phyloP scores from a whole-genome alignment of 768 basidiomycete species.

The Suillus bovinus region DNA sequence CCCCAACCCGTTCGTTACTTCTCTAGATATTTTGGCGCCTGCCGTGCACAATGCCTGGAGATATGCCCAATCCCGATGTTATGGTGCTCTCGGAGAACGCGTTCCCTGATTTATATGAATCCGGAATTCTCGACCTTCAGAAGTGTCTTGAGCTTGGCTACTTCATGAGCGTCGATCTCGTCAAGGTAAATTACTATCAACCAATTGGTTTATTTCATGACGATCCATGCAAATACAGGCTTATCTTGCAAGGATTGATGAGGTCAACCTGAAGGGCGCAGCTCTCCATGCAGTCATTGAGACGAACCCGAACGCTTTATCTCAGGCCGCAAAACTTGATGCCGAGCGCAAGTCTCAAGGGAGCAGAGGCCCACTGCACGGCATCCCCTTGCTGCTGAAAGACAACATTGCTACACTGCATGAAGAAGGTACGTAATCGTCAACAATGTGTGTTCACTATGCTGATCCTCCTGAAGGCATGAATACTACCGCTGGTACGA shows the following conservation, averaged over 20 bases:
- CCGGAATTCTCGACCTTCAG: constrained; percentile 56
- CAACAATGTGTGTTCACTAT: constrained; percentile 5
- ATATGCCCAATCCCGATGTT: constrained; percentile 13
- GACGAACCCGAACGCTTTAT: constrained; percentile 54
- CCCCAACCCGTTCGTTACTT: constrained; percentile 1
- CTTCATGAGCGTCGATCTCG: constrained; percentile 63
- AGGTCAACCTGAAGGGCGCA: constrained; percentile 62
- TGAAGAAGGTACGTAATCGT: constrained; percentile 26
- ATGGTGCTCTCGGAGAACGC: neutral
- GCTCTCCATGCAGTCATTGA: constrained; percentile 62
- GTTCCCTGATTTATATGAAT: constrained; percentile 64
- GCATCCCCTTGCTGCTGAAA: constrained; percentile 61
- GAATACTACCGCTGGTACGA: constrained; percentile 40
- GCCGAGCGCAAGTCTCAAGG: constrained; percentile 45
- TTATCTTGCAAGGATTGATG: constrained; percentile 64
- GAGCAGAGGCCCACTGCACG: constrained; percentile 50
- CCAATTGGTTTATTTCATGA: neutral
- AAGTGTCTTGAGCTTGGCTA: constrained; percentile 48
- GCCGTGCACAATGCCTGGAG: constrained; percentile 13
- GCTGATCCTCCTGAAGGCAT: constrained; percentile 25
- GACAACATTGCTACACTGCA: constrained; percentile 41
- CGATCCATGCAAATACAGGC: constrained; percentile 39
- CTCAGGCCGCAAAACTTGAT: constrained; percentile 52
- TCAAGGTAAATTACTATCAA: constrained; percentile 43
- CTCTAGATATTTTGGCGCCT: constrained; percentile 10